Conservation (phyloP, 1,284 basidiomycete species). For the Grifola frondosa region DNA sequence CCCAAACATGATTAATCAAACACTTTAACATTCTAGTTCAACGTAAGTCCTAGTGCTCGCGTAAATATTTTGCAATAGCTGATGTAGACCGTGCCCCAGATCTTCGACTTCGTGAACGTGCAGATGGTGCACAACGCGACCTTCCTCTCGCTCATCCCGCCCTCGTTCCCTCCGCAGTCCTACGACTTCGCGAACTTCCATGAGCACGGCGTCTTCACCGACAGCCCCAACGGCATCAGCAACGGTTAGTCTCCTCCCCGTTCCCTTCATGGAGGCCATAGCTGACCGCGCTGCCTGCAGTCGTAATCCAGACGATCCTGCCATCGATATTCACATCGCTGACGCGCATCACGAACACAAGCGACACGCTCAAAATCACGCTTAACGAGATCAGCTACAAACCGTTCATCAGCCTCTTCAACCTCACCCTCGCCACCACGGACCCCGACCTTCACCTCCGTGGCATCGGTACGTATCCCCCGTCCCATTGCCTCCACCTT, state of each 20-base stretch:
- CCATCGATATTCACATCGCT: conserved; percentile 45
- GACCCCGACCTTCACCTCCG: conserved; percentile 32
- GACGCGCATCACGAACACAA: conserved; percentile 38
- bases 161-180: conserved; percentile 37
- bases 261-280: too few relatives aligned
- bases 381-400: conserved; percentile 49
- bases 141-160: conserved; percentile 34
- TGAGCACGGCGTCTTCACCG: conserved; percentile 48
- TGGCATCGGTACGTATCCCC: conserved; percentile 32
- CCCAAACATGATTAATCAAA: neutral
- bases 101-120: conserved; percentile 56
- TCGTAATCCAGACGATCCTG: conserved; percentile 44
- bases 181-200: conserved; percentile 50
- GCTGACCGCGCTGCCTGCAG: too few relatives aligned
- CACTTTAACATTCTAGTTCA: conserved; percentile 11
- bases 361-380: conserved; percentile 42
- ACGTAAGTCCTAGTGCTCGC: conserved; percentile 3
- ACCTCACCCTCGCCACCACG: conserved; percentile 41
- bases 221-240: conserved; percentile 39
- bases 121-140: conserved; percentile 49
- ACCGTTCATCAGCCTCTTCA: conserved; percentile 52
- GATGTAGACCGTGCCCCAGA: conserved; percentile 21
- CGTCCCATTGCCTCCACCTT: neutral
- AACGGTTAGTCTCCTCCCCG: conserved; percentile 36
- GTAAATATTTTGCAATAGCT: too few relatives aligned